Percentiles rank a stretch among this genome's conserved stretches.
Evolutionary conservation across 2,329 filamentous ascomycete species (phyloP).

Genomic region (Fusarium continuum): DNA sequence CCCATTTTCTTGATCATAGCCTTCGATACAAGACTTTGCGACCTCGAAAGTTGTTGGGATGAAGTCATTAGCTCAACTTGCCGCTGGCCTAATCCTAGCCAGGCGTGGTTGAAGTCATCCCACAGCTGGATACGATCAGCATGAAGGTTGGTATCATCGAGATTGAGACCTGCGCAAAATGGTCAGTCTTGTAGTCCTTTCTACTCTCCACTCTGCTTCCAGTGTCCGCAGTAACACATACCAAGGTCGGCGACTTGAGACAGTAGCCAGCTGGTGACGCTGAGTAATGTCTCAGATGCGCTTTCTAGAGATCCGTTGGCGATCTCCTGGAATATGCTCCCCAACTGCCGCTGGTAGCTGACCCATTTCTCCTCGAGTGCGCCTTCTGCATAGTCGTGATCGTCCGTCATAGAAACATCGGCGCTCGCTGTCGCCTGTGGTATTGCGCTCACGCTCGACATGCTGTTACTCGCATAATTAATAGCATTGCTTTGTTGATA

Average conservation of each 20-base stretch:
- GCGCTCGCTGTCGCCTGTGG: constrained; percentile 49
- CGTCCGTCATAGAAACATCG: constrained; percentile 60
- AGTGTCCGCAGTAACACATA: constrained; percentile 48
- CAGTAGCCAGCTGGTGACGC: constrained; percentile 65
- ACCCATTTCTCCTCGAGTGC: constrained; percentile 75
- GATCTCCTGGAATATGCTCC: constrained; percentile 76
- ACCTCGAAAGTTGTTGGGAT: constrained; percentile 64
- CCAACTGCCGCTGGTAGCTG: constrained; percentile 69
- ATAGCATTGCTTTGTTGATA: constrained; percentile 71
- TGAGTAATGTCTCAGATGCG: constrained; percentile 62
- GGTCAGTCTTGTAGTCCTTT: constrained; percentile 25
- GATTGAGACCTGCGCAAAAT: constrained; percentile 74
- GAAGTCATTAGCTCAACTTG: constrained; percentile 80
- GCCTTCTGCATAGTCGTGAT: constrained; percentile 66
- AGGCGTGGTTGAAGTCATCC: constrained; percentile 94
- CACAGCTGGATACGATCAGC: constrained; percentile 83
- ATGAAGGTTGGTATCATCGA: constrained; percentile 81
- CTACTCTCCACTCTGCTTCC: background rate
- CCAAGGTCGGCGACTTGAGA: constrained; percentile 64
- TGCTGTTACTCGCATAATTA: constrained; percentile 58
- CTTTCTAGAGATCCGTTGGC: constrained; percentile 60
- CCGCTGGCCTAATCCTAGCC: constrained; percentile 83
- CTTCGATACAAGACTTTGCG: constrained; percentile 71
- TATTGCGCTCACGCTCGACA: constrained; percentile 59
- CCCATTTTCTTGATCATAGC: constrained; percentile 81